These are phyloP conservation scores for Fusarium coicis DNA, from an alignment of 2,329 filamentous ascomycete genomes.

Conservation along the genomic window DNA sequence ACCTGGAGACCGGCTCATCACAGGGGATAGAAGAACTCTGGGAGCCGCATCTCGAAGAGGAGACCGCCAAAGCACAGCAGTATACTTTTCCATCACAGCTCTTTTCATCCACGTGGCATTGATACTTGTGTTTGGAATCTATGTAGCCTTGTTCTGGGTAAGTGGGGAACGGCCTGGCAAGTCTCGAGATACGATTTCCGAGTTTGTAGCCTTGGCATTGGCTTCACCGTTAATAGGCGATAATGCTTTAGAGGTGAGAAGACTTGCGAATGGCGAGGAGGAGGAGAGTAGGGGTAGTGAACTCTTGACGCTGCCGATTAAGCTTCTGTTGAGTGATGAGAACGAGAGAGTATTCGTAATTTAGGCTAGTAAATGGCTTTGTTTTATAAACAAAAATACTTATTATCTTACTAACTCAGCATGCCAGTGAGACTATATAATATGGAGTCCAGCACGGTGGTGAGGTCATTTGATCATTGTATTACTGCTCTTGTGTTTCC, in stretches of 20 bases:
- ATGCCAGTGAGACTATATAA: not conserved
- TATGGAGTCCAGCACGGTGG: rapidly evolving
- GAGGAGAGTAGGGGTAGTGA: rapidly evolving
- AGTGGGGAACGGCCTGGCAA: not conserved
- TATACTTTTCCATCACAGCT: not conserved
- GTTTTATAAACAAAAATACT: too few species aligned
- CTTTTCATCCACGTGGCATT: not conserved
- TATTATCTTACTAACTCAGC: not conserved
- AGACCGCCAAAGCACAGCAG: not conserved
- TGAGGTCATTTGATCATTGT: not conserved
- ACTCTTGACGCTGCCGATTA: not conserved
- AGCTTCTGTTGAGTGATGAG: not conserved
- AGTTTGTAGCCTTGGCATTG: not conserved
- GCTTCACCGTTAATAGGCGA: not conserved
- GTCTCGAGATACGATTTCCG: not conserved
- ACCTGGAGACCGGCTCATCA: too few species aligned
- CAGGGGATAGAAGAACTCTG: not conserved
- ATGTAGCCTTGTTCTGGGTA: not conserved
- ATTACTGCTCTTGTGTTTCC: not conserved
- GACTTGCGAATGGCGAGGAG: not conserved
- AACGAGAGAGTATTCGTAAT: not conserved
- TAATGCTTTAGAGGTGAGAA: not conserved
- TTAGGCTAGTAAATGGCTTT: not conserved
- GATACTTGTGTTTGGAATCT: not conserved
- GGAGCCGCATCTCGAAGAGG: not conserved